phyloP scores from a whole-genome alignment of 1,284 basidiomycete genomes.

The Leccinum cinnamomeum region DNA sequence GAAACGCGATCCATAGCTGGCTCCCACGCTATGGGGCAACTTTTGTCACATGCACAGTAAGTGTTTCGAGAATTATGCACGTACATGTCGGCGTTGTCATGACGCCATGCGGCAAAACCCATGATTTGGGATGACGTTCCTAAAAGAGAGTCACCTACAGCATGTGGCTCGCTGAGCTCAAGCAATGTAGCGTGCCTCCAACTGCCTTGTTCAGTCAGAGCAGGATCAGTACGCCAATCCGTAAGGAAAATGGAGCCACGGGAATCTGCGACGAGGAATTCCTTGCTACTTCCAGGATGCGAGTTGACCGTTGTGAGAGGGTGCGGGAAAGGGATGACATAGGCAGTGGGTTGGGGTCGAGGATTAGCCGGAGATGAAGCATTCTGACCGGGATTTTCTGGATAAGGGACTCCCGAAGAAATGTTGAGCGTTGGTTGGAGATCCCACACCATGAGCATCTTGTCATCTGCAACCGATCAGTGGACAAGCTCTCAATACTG shows the following conservation, averaged over 20 bases:
- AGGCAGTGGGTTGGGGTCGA: constrained; percentile 70
- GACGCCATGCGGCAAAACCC: constrained; percentile 66
- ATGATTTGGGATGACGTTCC: constrained; percentile 49
- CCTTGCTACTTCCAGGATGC: constrained; percentile 72
- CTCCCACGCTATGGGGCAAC: constrained; percentile 56
- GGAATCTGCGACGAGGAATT: constrained; percentile 72
- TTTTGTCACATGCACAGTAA: constrained; percentile 9
- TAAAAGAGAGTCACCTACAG: constrained; percentile 52
- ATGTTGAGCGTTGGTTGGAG: constrained; percentile 55
- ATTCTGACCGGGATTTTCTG: constrained; percentile 19
- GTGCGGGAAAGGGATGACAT: constrained; percentile 68
- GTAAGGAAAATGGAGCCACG: constrained; percentile 70
- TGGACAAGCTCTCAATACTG: neutral
- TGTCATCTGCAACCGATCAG: constrained; percentile 55
- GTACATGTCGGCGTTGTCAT: constrained; percentile 68
- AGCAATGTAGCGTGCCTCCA: constrained; percentile 63
- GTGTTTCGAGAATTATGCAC: constrained; percentile 29
- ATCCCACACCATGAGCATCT: constrained; percentile 83
- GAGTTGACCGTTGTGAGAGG: constrained; percentile 65
- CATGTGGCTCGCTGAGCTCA: constrained; percentile 69
- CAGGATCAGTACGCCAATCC: constrained; percentile 75
- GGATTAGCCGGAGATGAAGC: constrained; percentile 25
- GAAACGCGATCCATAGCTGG: constrained; percentile 66
- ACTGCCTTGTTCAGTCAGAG: constrained; percentile 48
- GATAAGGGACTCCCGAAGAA: constrained; percentile 36